Evolutionary conservation across 2,329 filamentous ascomycete genomes (phyloP).

Genomic region (Keithomyces neogunnii): DNA sequence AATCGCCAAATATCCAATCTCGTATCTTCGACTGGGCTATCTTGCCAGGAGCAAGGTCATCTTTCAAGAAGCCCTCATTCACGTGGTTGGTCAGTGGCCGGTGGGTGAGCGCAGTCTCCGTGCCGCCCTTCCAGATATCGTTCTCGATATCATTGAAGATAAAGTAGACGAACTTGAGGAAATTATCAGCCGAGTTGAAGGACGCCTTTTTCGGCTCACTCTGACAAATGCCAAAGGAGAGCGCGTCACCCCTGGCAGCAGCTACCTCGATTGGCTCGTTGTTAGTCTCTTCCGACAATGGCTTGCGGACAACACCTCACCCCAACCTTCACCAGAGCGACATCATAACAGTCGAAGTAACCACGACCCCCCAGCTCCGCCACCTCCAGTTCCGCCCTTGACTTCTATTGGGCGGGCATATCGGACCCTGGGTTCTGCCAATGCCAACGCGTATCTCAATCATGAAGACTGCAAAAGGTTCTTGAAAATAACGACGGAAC

Average conservation of each 20-base stretch:
- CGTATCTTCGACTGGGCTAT: constrained; percentile 83
- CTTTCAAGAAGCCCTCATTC: constrained; percentile 80
- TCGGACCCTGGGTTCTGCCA: constrained; percentile 60
- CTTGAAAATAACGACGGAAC: constrained; percentile 70
- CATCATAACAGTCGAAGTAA: constrained; percentile 13
- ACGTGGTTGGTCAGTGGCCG: constrained; percentile 93
- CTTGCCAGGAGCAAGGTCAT: constrained; percentile 76
- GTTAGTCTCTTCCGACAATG: constrained; percentile 85
- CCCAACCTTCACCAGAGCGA: constrained; percentile 39
- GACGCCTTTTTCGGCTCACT: constrained; percentile 71
- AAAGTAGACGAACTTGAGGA: constrained; percentile 91
- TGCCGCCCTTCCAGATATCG: constrained; percentile 60
- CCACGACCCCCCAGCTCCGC: constrained; percentile 14
- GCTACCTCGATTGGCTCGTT: constrained; percentile 83
- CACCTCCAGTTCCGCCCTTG: constrained; percentile 35
- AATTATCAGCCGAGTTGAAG: constrained; percentile 69
- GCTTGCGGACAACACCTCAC: constrained; percentile 83
- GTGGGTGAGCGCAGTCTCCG: constrained; percentile 69
- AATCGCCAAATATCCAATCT: constrained; percentile 91
- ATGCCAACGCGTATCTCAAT: constrained; percentile 54
- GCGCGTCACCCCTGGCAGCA: constrained; percentile 68
- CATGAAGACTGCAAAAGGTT: constrained; percentile 90
- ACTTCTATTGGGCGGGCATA: constrained; percentile 65
- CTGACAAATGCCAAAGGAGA: constrained; percentile 75
- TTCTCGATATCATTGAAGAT: constrained; percentile 87